phyloP scores from a whole-genome alignment of 129 eudicot genomes.

The Chrysanthemum makinoi region DNA sequence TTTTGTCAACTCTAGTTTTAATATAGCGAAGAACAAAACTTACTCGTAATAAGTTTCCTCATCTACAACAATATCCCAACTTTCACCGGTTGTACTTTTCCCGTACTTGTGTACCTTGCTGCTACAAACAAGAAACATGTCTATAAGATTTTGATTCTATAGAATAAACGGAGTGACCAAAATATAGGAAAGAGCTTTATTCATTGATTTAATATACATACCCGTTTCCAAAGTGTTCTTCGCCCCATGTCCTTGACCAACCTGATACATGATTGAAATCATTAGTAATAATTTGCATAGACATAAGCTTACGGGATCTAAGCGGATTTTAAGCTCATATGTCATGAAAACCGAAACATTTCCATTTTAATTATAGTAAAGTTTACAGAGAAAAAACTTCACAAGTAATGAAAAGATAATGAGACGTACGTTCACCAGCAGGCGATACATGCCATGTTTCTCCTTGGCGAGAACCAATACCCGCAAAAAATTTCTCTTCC shows the following conservation, averaged over 20 bases:
- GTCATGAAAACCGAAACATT: neutral
- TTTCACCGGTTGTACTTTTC: conserved; percentile 91
- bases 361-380: neutral
- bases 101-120: conserved; percentile 98
- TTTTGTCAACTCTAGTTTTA: neutral
- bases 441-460: conserved; percentile 99
- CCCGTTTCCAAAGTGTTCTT: conserved; percentile 96
- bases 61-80: conserved; percentile 90
- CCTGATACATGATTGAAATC: conserved; percentile 36
- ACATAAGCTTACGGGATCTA: neutral
- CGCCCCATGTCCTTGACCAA: conserved; percentile 99
- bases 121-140: conserved; percentile 23
- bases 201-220: conserved; percentile 28
- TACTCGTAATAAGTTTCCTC: conserved; percentile 91
- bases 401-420: neutral
- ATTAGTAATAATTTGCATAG: neutral
- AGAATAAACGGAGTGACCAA: neutral
- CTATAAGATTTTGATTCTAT: neutral
- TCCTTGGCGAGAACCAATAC: conserved; percentile 98
- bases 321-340: neutral
- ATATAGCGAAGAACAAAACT: conserved; percentile 25
- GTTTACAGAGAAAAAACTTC: neutral
- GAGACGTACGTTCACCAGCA: conserved; percentile 65
- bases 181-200: neutral
- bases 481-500: conserved; percentile 90